A percentile compares a stretch with the other conserved stretches of the same genome.
These are phyloP conservation scores for Talaromyces liani DNA, from an alignment of 495 filamentous ascomycete genomes.

Conservation along the genomic window DNA sequence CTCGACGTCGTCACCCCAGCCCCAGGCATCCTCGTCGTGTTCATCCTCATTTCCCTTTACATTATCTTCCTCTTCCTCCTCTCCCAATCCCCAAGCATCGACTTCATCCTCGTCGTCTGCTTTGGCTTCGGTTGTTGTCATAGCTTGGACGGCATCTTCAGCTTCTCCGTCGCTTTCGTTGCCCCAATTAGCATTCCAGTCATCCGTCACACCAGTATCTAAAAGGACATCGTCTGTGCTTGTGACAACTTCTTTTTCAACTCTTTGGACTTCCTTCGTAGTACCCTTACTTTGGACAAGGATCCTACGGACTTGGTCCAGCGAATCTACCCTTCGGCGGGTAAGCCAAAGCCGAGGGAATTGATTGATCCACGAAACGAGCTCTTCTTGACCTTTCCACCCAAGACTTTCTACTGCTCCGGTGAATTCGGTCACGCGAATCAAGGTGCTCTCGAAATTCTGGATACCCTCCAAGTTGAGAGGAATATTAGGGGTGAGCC, in stretches of 20 bases:
- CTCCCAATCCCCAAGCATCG: constrained; percentile 58
- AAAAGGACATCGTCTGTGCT: constrained; percentile 56
- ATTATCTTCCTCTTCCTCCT: constrained; percentile 31
- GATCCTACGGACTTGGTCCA: constrained; percentile 65
- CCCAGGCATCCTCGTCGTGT: constrained; percentile 58
- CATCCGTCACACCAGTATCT: constrained; percentile 48
- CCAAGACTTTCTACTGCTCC: constrained; percentile 49
- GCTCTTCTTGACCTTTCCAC: constrained; percentile 60
- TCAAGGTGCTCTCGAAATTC: constrained; percentile 58
- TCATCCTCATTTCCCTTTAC: constrained; percentile 26
- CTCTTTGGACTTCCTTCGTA: constrained; percentile 63
- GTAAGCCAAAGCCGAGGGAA: constrained; percentile 78
- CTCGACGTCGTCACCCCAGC: constrained; percentile 59
- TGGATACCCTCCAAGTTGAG: constrained; percentile 59
- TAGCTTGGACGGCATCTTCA: constrained; percentile 13
- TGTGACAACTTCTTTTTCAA: constrained; percentile 75
- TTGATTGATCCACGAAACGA: constrained; percentile 74
- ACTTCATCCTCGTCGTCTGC: constrained; percentile 53
- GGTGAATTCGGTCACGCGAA: constrained; percentile 55
- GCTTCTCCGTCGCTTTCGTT: constrained; percentile 48
- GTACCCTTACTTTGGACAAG: constrained; percentile 55
- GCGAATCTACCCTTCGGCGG: constrained; percentile 68
- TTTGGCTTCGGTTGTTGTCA: not conserved
- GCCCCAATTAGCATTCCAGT: constrained; percentile 73
- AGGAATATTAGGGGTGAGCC: constrained; percentile 72